A percentile compares a stretch with the other conserved stretches of the same genome.
Evolutionary conservation across 139 green algal genomes (phyloP).

Genomic region (Chlorella sp.): DNA sequence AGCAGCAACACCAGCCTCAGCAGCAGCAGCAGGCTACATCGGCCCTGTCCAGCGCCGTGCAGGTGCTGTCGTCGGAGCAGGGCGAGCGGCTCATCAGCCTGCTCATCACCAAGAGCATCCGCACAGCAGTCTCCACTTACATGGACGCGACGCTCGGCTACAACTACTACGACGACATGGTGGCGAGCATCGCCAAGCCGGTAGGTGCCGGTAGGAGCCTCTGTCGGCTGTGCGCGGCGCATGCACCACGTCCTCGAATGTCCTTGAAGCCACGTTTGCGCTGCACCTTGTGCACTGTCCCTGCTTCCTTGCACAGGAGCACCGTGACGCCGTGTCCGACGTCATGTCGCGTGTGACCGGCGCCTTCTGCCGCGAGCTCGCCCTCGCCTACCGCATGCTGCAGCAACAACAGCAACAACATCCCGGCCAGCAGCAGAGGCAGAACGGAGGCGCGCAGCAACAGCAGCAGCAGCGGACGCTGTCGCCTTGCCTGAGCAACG

Average conservation of each 20-base stretch:
- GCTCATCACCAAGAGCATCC: slow-evolving; percentile 38
- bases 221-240: no score
- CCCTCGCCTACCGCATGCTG: slow-evolving; percentile 3
- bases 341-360: slow-evolving; percentile 25
- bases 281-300: no score
- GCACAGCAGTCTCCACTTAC: slow-evolving; percentile 28
- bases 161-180: slow-evolving; percentile 38
- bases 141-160: slow-evolving; percentile 27
- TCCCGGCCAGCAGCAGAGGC: background rate
- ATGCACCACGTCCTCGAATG: no score
- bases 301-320: slow-evolving; percentile 10
- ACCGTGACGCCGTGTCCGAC: slow-evolving; percentile 30
- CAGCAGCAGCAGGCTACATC: slow-evolving; percentile 11
- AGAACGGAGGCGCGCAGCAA: background rate
- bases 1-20: no score
- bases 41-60: slow-evolving; percentile 10
- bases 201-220: background rate
- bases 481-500: no score
- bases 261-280: no score
- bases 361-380: slow-evolving; percentile 26
- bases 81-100: slow-evolving; percentile 26
- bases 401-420: background rate
- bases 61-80: slow-evolving; percentile 28
- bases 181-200: no score
- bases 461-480: slow-evolving; percentile 1